Percentiles rank a stretch among this genome's conserved stretches.
These are phyloP conservation scores for Diaporthe citriasiana DNA, from an alignment of 2,329 filamentous ascomycete species.

Conservation along the genomic window DNA sequence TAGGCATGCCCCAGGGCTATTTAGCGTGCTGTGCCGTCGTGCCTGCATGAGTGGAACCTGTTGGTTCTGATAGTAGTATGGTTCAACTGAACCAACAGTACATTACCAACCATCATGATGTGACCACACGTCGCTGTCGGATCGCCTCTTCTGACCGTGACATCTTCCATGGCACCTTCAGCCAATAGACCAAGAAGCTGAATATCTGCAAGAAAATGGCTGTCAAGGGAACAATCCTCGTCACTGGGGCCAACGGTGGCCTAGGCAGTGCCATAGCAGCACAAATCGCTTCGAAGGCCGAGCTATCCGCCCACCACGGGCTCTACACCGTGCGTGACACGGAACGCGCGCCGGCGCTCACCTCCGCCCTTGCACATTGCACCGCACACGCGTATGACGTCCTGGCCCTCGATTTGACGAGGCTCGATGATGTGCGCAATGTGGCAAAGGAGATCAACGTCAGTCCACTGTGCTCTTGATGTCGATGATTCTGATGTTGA, in stretches of 20 bases:
- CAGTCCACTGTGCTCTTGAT: not conserved
- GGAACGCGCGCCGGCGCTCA: not conserved
- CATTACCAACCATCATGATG: not conserved
- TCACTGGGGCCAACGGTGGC: conserved; percentile 3
- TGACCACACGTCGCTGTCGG: not conserved
- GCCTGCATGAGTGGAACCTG: not conserved
- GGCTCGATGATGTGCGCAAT: not conserved
- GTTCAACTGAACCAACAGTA: not conserved
- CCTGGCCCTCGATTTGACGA: not conserved
- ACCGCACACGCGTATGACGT: not conserved
- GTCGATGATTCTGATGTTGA: not conserved
- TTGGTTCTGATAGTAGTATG: too few relatives aligned
- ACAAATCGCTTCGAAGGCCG: not conserved
- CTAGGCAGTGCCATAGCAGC: not conserved
- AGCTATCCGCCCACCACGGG: not conserved
- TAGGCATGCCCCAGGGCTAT: not conserved
- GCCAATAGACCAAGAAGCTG: not conserved
- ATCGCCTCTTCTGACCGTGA: not conserved
- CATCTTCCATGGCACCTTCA: not conserved
- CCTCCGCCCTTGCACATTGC: not conserved
- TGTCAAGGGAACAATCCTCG: conserved; percentile 1
- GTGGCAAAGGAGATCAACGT: not conserved
- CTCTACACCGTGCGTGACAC: not conserved
- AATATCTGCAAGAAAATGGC: not conserved
- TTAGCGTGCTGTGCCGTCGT: not conserved